Base-by-base conservation (phyloP, 2,329 filamentous ascomycete species). In the Phialocephala subalpina region DNA sequence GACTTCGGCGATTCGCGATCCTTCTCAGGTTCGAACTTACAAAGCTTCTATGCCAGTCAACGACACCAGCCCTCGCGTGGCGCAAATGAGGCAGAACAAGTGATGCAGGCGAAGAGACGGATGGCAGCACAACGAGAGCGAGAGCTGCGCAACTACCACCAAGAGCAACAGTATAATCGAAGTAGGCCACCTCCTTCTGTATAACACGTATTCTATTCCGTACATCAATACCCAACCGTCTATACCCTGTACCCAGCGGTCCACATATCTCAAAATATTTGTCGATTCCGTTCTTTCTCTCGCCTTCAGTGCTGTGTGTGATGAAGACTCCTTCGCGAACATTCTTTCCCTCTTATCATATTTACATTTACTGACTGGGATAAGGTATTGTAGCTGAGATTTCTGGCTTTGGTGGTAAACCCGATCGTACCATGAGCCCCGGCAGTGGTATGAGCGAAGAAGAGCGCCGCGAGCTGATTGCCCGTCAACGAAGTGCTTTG, bases 101-200 rank as follows among this genome's bases (percentile, higher is more conserved):
- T 97, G 89, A 93, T 97, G 87, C 96, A 98, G 89, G 94, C 94
- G 77, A 98, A 98, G 88, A 93, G 96, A 84, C 92, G 95, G 86
- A 97, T 98, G 93, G 96, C 96, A 77, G 96, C 96, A 80, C 96
- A 98, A 84, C 93, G 96, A 82, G 96, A 99, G 86, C 92, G 95
- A 82, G 96, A 99, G 85, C 90, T 99, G 81, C 93, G 96, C 82
- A 99, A 98, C 83, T 97, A 98, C 84, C 96, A 99, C 84, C 97
- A 97, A 84, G 96, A 99, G 88, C 96, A 99, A 88, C 96, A 99
- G 89, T 98, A 97, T 84, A 97, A 98, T 86, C 91, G 95, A 93
- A 97, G 96, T 98, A 93, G 89, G 92, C 89, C 89, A 81, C 87
- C 89, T 87, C 87, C 87, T 86, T 85, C 87, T 88, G 86, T 87